Evolutionary conservation across 73 alveolate genomes (phyloP).

Genomic region (Effrenium voratum): DNA sequence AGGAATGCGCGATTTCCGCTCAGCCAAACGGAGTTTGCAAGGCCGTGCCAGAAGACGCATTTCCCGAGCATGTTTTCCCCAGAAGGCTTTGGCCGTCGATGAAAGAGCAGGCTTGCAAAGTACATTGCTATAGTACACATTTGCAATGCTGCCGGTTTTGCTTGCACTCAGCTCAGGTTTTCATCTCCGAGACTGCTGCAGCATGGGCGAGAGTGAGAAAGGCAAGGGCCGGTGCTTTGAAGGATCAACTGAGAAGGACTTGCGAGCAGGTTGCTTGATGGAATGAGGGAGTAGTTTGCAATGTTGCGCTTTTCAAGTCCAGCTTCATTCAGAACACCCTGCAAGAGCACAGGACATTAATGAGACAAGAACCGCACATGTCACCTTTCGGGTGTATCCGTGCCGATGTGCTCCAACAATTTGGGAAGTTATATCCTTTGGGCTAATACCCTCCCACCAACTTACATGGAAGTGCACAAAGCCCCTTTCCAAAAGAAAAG

Average conservation of each 20-base stretch:
- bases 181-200: conserved; percentile 66
- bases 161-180: background rate
- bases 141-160: background rate
- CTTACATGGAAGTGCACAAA: no score
- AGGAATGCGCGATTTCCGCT: background rate
- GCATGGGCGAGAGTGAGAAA: conserved; percentile 76
- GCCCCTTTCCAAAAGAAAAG: no score
- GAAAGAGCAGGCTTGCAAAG: background rate
- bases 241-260: background rate
- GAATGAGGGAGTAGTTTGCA: background rate
- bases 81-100: background rate
- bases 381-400: background rate
- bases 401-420: background rate
- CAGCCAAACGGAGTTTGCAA: background rate
- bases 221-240: background rate
- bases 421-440: no score
- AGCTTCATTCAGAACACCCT: background rate
- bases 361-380: background rate
- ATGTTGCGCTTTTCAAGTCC: background rate
- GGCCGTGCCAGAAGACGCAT: background rate
- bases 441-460: no score
- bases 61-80: background rate
- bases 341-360: background rate
- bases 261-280: background rate
- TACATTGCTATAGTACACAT: background rate